These are phyloP conservation scores for Yarrowia sp. DNA, from an alignment of 805 yeast genomes.

Conservation along the genomic window DNA sequence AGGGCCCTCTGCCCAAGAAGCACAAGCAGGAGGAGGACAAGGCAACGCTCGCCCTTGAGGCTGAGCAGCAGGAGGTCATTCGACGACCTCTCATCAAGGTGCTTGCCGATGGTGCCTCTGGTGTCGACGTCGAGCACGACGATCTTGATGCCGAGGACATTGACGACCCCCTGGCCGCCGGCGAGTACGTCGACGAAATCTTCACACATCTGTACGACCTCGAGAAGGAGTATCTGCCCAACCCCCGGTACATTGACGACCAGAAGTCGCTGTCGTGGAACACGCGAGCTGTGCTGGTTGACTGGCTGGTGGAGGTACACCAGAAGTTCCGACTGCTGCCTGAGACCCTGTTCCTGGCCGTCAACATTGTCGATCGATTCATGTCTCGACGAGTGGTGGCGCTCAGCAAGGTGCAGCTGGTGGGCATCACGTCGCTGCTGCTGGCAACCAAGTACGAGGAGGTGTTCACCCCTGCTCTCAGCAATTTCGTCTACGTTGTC, in stretches of 20 bases:
- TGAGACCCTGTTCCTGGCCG: slow-evolving; percentile 79
- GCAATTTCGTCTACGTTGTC: slow-evolving; percentile 82
- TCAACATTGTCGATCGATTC: slow-evolving; percentile 84
- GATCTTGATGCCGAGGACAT: slow-evolving; percentile 42
- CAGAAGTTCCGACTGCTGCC: slow-evolving; percentile 77
- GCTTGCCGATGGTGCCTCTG: slow-evolving; percentile 7
- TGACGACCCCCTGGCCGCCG: slow-evolving; percentile 68
- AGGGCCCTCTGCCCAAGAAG: slow-evolving; percentile 43
- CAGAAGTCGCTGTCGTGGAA: slow-evolving; percentile 71
- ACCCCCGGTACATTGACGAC: slow-evolving; percentile 53
- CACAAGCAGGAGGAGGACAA: slow-evolving; percentile 34
- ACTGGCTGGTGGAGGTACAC: slow-evolving; percentile 92
- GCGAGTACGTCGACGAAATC: slow-evolving; percentile 87
- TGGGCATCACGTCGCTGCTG: slow-evolving; percentile 81
- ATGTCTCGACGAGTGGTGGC: slow-evolving; percentile 71
- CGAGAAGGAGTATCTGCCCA: slow-evolving; percentile 70
- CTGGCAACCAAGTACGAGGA: slow-evolving; percentile 94
- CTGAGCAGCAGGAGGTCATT: slow-evolving; percentile 24
- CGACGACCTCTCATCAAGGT: slow-evolving; percentile 21
- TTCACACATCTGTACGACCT: slow-evolving; percentile 72
- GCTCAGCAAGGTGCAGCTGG: slow-evolving; percentile 74
- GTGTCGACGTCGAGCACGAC: slow-evolving; percentile 32
- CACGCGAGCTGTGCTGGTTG: slow-evolving; percentile 84
- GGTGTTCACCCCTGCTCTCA: slow-evolving; percentile 80
- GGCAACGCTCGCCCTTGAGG: not conserved